A percentile compares a stretch with the other conserved stretches of the same genome.
Evolutionary conservation across 202 grass and related monocot genomes (phyloP).

Genomic region (Elaeis oleifera): DNA sequence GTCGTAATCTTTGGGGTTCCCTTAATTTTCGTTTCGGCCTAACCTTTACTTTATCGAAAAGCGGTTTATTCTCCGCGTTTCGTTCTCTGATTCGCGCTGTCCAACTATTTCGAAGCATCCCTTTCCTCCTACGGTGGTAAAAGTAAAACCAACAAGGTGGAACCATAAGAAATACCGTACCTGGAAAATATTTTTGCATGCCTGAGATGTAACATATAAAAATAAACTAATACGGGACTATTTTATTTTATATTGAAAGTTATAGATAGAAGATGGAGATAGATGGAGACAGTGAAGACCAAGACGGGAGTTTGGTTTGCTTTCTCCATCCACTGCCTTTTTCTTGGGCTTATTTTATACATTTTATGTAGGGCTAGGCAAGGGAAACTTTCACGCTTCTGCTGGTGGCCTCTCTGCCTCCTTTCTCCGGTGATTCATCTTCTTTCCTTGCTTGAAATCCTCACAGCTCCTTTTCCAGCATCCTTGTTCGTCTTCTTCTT

Average conservation of each 20-base stretch:
- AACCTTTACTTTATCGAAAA: constrained; percentile 25
- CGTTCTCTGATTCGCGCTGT: constrained; percentile 36
- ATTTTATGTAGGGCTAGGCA: constrained; percentile 20
- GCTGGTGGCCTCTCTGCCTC: constrained; percentile 3
- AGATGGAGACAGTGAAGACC: too few relatives aligned
- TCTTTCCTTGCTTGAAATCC: neutral
- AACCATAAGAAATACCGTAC: constrained; percentile 6
- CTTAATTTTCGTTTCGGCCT: neutral
- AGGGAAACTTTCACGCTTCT: constrained; percentile 17
- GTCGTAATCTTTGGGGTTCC: constrained; percentile 12
- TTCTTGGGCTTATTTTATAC: neutral
- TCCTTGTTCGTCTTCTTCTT: neutral
- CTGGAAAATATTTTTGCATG: neutral
- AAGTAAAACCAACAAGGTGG: neutral
- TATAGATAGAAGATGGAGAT: too few relatives aligned
- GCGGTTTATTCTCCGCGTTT: constrained; percentile 44
- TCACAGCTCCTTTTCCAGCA: too few relatives aligned
- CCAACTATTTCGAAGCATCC: constrained; percentile 19
- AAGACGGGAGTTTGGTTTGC: too few relatives aligned
- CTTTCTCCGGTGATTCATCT: neutral
- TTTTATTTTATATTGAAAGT: too few relatives aligned
- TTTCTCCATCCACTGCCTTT: too few relatives aligned
- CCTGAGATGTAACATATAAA: too few relatives aligned
- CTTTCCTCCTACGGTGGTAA: neutral
- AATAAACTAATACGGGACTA: too few relatives aligned